Conservation (phyloP, 495 filamentous ascomycete genomes). For the Aspergillus ostianus region DNA sequence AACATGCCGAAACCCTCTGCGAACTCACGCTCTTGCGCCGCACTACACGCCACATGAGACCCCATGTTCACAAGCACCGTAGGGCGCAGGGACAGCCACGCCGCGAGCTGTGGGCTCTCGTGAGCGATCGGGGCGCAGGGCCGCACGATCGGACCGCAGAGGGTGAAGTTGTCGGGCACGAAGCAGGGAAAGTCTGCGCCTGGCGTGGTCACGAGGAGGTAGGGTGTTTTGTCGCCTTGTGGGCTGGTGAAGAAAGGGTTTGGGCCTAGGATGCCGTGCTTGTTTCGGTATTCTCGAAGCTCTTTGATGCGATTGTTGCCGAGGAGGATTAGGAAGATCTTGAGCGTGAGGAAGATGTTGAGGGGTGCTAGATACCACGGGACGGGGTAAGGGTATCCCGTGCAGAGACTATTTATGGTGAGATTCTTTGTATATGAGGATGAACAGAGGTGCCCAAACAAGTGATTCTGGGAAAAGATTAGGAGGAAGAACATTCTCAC, state of each 20-base stretch:
- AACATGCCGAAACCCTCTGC: slow-evolving; percentile 33
- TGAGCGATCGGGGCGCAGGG: slow-evolving; percentile 12
- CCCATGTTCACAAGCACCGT: slow-evolving; percentile 45
- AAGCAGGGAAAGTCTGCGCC: slow-evolving; percentile 19
- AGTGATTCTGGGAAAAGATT: background rate
- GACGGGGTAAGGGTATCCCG: slow-evolving; percentile 36
- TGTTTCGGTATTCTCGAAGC: slow-evolving; percentile 15
- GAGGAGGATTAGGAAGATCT: background rate
- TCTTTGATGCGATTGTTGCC: background rate
- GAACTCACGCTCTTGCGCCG: slow-evolving; percentile 25
- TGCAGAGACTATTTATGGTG: slow-evolving; percentile 21
- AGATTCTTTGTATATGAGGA: background rate
- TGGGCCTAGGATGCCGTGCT: slow-evolving; percentile 12
- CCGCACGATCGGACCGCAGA: slow-evolving; percentile 25
- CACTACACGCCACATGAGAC: slow-evolving; percentile 12
- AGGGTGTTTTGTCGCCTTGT: slow-evolving; percentile 1
- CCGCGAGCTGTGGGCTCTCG: slow-evolving; percentile 28
- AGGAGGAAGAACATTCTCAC: slow-evolving; percentile 13
- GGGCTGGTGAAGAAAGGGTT: slow-evolving; percentile 3
- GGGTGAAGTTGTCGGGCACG: slow-evolving; percentile 12
- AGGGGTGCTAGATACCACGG: slow-evolving; percentile 26
- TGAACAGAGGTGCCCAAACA: background rate
- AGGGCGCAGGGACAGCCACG: slow-evolving; percentile 31
- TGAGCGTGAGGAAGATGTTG: slow-evolving; percentile 30
- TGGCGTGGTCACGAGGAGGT: slow-evolving; percentile 12